phyloP scores from a whole-genome alignment of 1,284 basidiomycete genomes.

The Sparassis latifolia region DNA sequence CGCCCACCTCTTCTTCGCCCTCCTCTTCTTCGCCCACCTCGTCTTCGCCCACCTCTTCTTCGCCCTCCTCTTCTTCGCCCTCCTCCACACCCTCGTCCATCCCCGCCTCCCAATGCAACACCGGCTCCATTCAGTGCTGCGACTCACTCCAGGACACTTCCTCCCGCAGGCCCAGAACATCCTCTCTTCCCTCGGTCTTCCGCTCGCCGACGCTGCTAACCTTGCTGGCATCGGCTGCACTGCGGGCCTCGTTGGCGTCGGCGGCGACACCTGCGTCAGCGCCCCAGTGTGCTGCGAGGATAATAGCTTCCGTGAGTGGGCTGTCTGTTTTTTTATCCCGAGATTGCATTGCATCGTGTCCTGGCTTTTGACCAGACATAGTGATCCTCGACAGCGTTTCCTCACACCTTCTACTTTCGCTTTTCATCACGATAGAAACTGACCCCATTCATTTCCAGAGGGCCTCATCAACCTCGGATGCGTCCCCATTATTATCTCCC shows the following conservation, averaged over 20 bases:
- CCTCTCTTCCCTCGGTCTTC: slow-evolving; percentile 13
- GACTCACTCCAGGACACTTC: slow-evolving; percentile 8
- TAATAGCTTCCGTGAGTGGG: slow-evolving; percentile 1
- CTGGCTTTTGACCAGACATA: no score
- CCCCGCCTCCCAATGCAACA: slow-evolving; percentile 13
- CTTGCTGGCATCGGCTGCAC: slow-evolving; percentile 17
- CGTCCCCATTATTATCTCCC: slow-evolving; percentile 5
- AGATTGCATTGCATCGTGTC: no score
- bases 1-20: no score
- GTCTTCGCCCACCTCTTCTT: no score
- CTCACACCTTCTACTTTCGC: not conserved
- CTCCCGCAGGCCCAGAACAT: not conserved
- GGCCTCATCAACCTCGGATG: slow-evolving; percentile 15
- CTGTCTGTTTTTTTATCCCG: no score
- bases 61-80: no score
- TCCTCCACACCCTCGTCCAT: no score
- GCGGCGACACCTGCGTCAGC: slow-evolving; percentile 6
- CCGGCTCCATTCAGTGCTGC: slow-evolving; percentile 19
- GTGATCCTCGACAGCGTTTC: no score
- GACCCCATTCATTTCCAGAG: slow-evolving; percentile 3
- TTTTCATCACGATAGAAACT: not conserved
- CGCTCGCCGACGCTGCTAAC: slow-evolving; percentile 11
- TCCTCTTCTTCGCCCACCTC: no score
- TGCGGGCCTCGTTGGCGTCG: slow-evolving; percentile 11
- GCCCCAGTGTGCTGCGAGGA: slow-evolving; percentile 5